Evolutionary conservation across 768 basidiomycete species (phyloP), one percentile per base, ranked within the genome.

Genomic region (Leccinum ochraceum): DNA sequence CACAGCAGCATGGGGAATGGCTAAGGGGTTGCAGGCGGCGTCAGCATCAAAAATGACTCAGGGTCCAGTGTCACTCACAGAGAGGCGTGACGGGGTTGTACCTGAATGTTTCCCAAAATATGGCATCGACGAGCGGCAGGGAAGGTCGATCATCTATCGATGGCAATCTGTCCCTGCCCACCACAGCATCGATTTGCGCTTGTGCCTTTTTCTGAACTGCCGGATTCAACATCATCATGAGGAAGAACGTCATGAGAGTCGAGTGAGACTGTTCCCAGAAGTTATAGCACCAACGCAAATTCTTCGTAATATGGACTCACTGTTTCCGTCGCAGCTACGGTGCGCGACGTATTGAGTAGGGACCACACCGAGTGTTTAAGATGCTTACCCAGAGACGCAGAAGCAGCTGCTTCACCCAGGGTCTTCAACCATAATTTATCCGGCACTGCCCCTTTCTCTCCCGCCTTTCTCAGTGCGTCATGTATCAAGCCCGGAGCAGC

Each of bases 1-100:
- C 2, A 77, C 75, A 1, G 67, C 44, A 8, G 59, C 50, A 59
- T 73, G 76, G 0, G 74, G 69, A 17, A 75, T 24, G 1, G 65
- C 73, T 66, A 14, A 1, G 8, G 24, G 22, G n/a, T 51, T 20
- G 1, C 4, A 28, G 4, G n/a, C 11, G 7, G 9, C 7, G 5
- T 62, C 13, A 50, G n/a, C 17, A 14, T 17, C 10, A 7, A 1
- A 3, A 22, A 4, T n/a, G 1, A 22, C 28, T n/a, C 13, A 13
- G 17, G 3, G 7, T 3, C 26, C 1, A 5, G 22, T 9, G 51
- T 55, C 10, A n/a, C 62, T 59, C 48, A 58, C 62, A 30, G 1
- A 63, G 3, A n/a, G 62, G 56, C 5, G 4, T 9, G 5, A 46
- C 9, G 4, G 62, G 56, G 10, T 16, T 22, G 20, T 7, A 63